Percentiles rank a stretch among this genome's conserved stretches.
Conservation (phyloP, 202 grass and related monocot genomes). For the Panicum hallii region DNA sequence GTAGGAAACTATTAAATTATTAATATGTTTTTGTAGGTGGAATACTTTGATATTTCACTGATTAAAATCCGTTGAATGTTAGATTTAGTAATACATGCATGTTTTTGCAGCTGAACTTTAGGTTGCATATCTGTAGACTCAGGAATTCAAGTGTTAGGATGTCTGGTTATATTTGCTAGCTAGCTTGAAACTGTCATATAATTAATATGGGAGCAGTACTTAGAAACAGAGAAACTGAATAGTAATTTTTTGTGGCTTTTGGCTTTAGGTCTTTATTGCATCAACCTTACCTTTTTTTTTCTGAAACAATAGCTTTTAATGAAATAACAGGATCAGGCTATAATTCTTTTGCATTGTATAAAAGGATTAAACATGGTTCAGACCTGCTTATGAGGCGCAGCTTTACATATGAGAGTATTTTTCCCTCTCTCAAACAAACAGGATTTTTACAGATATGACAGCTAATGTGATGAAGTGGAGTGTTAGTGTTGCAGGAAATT, state of each 20-base stretch:
- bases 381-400: background rate
- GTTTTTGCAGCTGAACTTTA: background rate
- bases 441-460: background rate
- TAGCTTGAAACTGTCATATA: background rate
- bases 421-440: background rate
- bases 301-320: background rate
- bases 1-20: background rate
- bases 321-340: background rate
- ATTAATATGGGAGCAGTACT: background rate
- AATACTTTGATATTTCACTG: background rate
- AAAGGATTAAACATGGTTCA: background rate
- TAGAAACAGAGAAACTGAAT: background rate
- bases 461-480: background rate
- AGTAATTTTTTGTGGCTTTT: background rate
- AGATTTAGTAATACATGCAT: background rate
- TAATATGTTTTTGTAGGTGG: background rate
- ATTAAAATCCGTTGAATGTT: background rate
- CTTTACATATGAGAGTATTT: background rate
- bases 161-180: background rate
- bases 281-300: background rate
- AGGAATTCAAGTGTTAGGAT: background rate
- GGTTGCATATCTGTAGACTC: background rate
- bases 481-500: background rate
- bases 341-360: background rate
- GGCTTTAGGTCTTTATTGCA: background rate